A percentile compares a stretch with the other conserved stretches of the same genome.
phyloP scores from a whole-genome alignment of 2,329 filamentous ascomycete species.

The Colletotrichum lupini region DNA sequence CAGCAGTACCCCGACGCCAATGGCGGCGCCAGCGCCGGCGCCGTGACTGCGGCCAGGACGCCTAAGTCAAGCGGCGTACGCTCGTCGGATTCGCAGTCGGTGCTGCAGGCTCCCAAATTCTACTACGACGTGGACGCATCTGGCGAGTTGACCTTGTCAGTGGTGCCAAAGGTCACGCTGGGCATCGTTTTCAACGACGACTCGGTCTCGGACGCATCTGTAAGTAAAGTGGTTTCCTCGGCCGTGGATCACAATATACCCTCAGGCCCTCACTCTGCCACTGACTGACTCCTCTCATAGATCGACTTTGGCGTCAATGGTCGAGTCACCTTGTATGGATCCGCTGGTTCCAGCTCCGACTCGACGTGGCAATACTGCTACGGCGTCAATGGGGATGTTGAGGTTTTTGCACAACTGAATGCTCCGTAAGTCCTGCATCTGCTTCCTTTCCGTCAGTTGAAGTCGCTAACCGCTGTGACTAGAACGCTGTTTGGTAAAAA shows the following conservation, averaged over 20 bases:
- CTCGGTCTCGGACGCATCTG: background rate
- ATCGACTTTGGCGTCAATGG: conserved; percentile 1
- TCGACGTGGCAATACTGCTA: conserved; percentile 1
- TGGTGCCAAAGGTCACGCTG: conserved; percentile 1
- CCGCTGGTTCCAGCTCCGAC: background rate
- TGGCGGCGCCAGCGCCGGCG: background rate
- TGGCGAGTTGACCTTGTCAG: background rate
- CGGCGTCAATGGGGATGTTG: background rate
- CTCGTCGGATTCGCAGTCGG: background rate
- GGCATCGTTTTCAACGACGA: conserved; percentile 13
- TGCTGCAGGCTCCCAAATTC: background rate
- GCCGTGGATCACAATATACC: too few relatives aligned
- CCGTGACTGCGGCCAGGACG: background rate
- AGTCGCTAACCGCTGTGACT: too few relatives aligned
- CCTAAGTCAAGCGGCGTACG: background rate
- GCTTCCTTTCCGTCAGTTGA: too few relatives aligned
- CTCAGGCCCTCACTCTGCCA: too few relatives aligned
- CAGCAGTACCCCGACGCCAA: background rate
- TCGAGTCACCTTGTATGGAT: background rate
- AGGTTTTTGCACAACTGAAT: background rate
- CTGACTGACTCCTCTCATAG: background rate
- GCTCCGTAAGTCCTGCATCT: conserved; percentile 10
- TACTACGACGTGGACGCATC: background rate
- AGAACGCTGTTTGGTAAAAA: background rate
- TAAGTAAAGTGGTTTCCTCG: background rate